Evolutionary conservation across 164 flowering plant species (phyloP).

Genomic region (Chimonanthus salicifolius): DNA sequence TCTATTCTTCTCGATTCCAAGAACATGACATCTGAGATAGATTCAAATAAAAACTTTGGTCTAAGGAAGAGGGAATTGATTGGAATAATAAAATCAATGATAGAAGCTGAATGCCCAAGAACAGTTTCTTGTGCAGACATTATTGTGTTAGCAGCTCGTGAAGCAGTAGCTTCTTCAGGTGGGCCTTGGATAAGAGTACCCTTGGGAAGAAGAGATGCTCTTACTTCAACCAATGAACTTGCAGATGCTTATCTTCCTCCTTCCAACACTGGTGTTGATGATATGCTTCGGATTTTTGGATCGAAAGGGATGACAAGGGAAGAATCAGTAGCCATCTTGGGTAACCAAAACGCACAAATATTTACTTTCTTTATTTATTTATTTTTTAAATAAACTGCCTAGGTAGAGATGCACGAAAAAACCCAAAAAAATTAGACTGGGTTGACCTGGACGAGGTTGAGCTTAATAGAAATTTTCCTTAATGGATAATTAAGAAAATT

Average conservation of each 20-base stretch:
- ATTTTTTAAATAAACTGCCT: not conserved
- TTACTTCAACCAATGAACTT: constrained; percentile 5
- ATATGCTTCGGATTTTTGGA: constrained; percentile 11
- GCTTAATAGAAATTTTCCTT: too few relatives aligned
- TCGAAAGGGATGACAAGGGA: constrained; percentile 22
- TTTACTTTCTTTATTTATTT: not conserved
- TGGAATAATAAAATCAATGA: constrained; percentile 10
- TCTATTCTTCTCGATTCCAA: constrained; percentile 24
- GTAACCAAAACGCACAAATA: constrained; percentile 2
- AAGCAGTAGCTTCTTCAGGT: constrained; percentile 20
- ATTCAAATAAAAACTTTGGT: constrained; percentile 19
- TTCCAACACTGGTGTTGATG: constrained; percentile 9
- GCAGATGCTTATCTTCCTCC: constrained; percentile 23
- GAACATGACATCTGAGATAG: constrained; percentile 15
- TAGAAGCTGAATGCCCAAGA: constrained; percentile 26
- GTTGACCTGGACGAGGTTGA: too few relatives aligned
- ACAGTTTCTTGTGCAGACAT: constrained; percentile 34
- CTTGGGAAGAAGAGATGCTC: constrained; percentile 27
- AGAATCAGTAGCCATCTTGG: constrained; percentile 24
- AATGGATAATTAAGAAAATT: too few relatives aligned
- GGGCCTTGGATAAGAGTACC: constrained; percentile 25
- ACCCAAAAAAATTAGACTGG: too few relatives aligned
- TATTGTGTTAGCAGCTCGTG: constrained; percentile 24
- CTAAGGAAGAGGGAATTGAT: constrained; percentile 19
- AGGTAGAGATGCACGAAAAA: too few relatives aligned